A percentile compares a stretch with the other conserved stretches of the same genome.
Evolutionary conservation across 2,329 filamentous ascomycete genomes (phyloP).

Genomic region (Fusarium nodosum): DNA sequence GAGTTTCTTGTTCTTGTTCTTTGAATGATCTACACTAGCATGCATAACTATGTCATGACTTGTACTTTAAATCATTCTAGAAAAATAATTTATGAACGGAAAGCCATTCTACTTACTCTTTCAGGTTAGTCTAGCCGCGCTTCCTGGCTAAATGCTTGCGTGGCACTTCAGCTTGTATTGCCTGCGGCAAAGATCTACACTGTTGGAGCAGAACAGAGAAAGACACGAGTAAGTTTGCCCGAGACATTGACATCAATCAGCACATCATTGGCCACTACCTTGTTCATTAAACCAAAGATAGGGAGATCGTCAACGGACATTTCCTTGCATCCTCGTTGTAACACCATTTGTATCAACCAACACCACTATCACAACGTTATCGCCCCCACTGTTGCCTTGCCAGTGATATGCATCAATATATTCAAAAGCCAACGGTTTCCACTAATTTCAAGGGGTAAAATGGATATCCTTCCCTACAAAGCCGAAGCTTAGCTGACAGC

Average conservation of each 20-base stretch:
- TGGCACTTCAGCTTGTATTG: background rate
- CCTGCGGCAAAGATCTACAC: conserved; percentile 26
- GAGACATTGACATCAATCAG: conserved; percentile 12
- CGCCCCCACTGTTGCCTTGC: background rate
- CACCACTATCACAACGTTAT: background rate
- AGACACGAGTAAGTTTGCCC: conserved; percentile 17
- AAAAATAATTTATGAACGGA: background rate
- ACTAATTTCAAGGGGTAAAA: conserved; percentile 14
- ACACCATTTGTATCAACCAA: background rate
- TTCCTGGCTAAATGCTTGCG: conserved; percentile 2
- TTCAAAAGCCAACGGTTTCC: background rate
- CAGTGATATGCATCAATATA: background rate
- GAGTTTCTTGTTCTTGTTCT: background rate
- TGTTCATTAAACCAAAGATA: conserved; percentile 3
- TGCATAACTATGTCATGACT: conserved; percentile 12
- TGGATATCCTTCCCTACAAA: background rate
- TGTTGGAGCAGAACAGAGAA: background rate
- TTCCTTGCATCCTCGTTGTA: background rate
- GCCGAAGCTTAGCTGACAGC: conserved; percentile 1
- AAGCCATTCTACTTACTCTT: background rate
- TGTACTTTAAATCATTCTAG: conserved; percentile 21
- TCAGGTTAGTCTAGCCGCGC: conserved; percentile 2
- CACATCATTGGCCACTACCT: conserved; percentile 4
- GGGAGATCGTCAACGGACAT: conserved; percentile 3
- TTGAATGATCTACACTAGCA: conserved; percentile 10